Percentiles rank a stretch among this genome's conserved stretches.
Evolutionary conservation across 345 rosid genomes (phyloP).

Genomic region (Microthlaspi erraticum): DNA sequence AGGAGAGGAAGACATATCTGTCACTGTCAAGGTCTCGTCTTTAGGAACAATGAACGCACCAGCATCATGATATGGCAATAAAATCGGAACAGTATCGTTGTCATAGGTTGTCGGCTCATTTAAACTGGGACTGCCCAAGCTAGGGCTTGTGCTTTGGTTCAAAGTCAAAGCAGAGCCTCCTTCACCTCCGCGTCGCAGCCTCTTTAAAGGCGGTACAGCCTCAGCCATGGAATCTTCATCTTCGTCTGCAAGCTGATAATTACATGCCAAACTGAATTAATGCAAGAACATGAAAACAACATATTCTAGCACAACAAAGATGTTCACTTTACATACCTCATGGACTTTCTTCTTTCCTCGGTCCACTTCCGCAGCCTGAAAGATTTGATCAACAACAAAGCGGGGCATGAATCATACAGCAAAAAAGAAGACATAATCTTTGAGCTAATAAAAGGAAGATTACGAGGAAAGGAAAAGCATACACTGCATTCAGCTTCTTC

Average conservation of each 20-base stretch:
- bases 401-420: not conserved
- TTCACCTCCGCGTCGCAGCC: conserved; percentile 62
- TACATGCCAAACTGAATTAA: conserved; percentile 21
- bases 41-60: conserved; percentile 21
- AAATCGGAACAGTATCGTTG: conserved; percentile 13
- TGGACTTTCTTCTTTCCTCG: conserved; percentile 40
- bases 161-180: conserved; percentile 48
- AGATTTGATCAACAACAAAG: conserved; percentile 26
- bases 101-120: conserved; percentile 49
- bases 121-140: conserved; percentile 36
- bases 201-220: conserved; percentile 71
- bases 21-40: conserved; percentile 12
- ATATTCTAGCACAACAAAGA: conserved; percentile 10
- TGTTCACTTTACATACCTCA: conserved; percentile 46
- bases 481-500: conserved; percentile 30
- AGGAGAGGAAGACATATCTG: conserved; percentile 38
- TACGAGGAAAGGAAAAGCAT: conserved; percentile 31
- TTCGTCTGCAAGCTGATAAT: conserved; percentile 28
- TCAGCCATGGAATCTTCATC: conserved; percentile 45
- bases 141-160: conserved; percentile 25
- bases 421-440: not conserved
- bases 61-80: conserved; percentile 33
- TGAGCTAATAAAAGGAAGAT: not conserved
- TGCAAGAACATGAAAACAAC: conserved; percentile 17
- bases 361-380: conserved; percentile 50